Conservation (phyloP, 2,329 filamentous ascomycete genomes). For the Raffaelea ambrosiae region DNA sequence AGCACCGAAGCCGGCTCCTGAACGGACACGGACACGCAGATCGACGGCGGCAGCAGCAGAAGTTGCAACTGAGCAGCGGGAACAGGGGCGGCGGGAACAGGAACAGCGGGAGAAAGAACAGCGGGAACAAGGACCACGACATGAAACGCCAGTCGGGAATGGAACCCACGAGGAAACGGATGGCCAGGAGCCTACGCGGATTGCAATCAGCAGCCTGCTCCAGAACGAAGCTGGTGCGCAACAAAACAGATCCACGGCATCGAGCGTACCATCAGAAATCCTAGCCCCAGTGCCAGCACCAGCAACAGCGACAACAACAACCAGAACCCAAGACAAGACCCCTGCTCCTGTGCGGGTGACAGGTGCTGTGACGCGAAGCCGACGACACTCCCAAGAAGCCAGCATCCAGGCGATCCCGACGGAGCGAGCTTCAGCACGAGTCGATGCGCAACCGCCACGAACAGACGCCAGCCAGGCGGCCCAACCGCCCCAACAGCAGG, state of each 20-base stretch:
- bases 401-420: neutral
- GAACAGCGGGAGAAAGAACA: neutral
- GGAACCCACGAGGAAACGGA: neutral
- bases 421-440: too few relatives aligned
- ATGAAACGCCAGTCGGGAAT: constrained; percentile 1
- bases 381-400: neutral
- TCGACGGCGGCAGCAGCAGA: neutral
- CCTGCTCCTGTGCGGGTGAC: neutral
- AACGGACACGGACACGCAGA: neutral
- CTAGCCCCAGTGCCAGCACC: too few relatives aligned
- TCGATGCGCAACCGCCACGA: too few relatives aligned
- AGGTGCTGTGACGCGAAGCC: neutral
- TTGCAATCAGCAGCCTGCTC: constrained; percentile 5
- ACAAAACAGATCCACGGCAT: neutral
- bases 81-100: too few relatives aligned
- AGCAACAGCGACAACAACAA: too few relatives aligned
- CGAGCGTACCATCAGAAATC: too few relatives aligned
- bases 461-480: too few relatives aligned
- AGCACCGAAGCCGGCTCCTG: neutral
- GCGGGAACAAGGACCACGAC: constrained; percentile 2
- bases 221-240: constrained; percentile 1
- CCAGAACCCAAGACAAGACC: too few relatives aligned
- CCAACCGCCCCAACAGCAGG: too few relatives aligned
- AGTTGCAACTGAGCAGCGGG: neutral
- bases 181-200: constrained; percentile 7